Evolutionary conservation across 106 monocot genomes (phyloP), one percentile per base, ranked within the genome.

Genomic region (Apostasia shenzhenica): DNA sequence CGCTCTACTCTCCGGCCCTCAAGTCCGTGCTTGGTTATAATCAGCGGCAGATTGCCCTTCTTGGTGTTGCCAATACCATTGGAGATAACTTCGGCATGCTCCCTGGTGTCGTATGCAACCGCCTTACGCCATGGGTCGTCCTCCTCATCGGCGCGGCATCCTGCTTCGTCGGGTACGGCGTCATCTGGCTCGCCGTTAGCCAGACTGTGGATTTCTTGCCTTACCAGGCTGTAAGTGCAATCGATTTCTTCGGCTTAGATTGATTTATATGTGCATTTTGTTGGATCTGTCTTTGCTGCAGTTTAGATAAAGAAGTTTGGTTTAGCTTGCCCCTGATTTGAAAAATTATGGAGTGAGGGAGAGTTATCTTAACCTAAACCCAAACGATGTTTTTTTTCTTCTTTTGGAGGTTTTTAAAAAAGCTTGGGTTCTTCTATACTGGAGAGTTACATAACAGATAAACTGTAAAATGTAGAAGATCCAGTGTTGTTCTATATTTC

Each of bases 1-100:
- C 92, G 1, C 88, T 93, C 48, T 93, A 86, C 83, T 93, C 92
- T 3, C 83, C 52, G 61, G 59, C 83, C 45, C 59, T 93, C 41
- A 93, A 93, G 56, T 65, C 81, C 45, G 83, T 85, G 69, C 68
- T 93, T 42, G 88, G 85, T 0, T 88, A 80, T 77, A 81, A 46
- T 69, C 88, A 93, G 77, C 78, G 69, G 74, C 76, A 86, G 79
- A 75, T 93, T 40, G 79, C 85, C 11, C 45, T 93, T 67, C 85
- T 93, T 41, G 92, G 92, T 11, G 92, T 93, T 45, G 92, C 88
- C 83, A 81, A 72, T 45, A 88, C 88, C 70, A 61, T 93, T 76
- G 92, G 92, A 11, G 92, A 88, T 81, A 88, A 88, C 78, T 77
- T 92, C 49, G 92, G 92, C 12, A 71, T 85, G 60, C 43, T 88